Evolutionary conservation across 2,329 filamentous ascomycete genomes (phyloP).

Genomic region (Tolypocladium sp.): DNA sequence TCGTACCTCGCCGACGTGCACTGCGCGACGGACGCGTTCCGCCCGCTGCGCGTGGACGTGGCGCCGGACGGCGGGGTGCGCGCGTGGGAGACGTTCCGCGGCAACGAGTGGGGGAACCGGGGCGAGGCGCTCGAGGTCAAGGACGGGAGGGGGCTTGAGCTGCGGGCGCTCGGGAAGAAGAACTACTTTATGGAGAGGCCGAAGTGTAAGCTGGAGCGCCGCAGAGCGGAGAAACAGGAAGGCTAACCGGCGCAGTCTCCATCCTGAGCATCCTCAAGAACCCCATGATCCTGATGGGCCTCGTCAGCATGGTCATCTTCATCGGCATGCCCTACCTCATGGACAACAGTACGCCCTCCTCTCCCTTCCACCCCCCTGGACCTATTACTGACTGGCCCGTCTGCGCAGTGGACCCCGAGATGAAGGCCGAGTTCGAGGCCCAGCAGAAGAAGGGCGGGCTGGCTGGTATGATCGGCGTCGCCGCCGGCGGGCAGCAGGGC

Average conservation of each 20-base stretch:
- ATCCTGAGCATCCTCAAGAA: conserved; percentile 80
- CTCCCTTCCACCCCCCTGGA: background rate
- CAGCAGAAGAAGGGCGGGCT: conserved; percentile 71
- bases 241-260: conserved; percentile 45
- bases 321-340: conserved; percentile 92
- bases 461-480: conserved; percentile 40
- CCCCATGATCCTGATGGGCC: conserved; percentile 90
- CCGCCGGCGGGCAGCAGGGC: conserved; percentile 14
- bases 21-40: conserved; percentile 65
- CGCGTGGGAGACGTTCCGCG: conserved; percentile 78
- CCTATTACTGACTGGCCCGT: background rate
- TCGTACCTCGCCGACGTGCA: conserved; percentile 80
- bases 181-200: conserved; percentile 68
- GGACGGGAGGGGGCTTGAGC: conserved; percentile 44
- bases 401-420: conserved; percentile 83
- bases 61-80: conserved; percentile 35
- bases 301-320: conserved; percentile 74
- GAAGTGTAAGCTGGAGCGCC: conserved; percentile 51
- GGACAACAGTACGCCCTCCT: conserved; percentile 76
- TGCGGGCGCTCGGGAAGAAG: conserved; percentile 54
- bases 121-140: conserved; percentile 50
- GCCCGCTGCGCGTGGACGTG: conserved; percentile 73
- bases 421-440: conserved; percentile 84
- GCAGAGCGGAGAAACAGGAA: background rate
- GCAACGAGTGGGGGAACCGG: conserved; percentile 83